phyloP scores from a whole-genome alignment of 140 eudicot species.

The Bidens hawaiensis region DNA sequence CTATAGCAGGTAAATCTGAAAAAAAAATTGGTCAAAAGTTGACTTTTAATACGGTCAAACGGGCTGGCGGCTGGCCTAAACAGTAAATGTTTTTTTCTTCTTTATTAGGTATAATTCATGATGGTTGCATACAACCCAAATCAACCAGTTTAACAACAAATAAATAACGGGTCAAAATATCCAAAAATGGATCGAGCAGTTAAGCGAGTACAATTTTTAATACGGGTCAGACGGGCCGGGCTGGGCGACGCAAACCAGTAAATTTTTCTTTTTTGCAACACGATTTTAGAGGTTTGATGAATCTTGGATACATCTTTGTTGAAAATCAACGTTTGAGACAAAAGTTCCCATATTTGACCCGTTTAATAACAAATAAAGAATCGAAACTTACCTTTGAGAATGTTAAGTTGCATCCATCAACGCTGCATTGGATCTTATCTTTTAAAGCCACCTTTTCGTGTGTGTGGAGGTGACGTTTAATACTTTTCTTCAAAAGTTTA shows the following conservation, averaged over 20 bases:
- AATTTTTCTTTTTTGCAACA: too few relatives aligned
- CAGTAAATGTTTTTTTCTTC: not conserved
- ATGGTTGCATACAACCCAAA: too few relatives aligned
- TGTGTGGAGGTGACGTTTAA: conserved; percentile 67
- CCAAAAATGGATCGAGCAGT: too few relatives aligned
- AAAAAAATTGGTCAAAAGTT: not conserved
- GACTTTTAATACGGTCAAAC: not conserved
- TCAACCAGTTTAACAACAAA: too few relatives aligned
- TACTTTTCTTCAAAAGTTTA: conserved; percentile 74
- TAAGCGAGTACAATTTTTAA: too few relatives aligned
- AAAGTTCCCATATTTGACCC: not conserved
- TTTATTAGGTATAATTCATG: too few relatives aligned
- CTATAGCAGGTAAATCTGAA: not conserved
- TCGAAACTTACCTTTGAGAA: conserved; percentile 63
- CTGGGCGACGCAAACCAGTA: not conserved
- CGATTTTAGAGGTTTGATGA: not conserved
- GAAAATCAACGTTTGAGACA: not conserved
- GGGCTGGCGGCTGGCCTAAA: not conserved
- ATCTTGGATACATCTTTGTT: not conserved
- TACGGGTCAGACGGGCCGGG: too few relatives aligned
- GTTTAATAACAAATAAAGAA: not conserved
- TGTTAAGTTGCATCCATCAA: conserved; percentile 52
- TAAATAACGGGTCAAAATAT: too few relatives aligned
- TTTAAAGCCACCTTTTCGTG: conserved; percentile 39
- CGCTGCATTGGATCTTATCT: conserved; percentile 48